phyloP scores from a whole-genome alignment of 139 green algal genomes.

The Pleodorina starrii region DNA sequence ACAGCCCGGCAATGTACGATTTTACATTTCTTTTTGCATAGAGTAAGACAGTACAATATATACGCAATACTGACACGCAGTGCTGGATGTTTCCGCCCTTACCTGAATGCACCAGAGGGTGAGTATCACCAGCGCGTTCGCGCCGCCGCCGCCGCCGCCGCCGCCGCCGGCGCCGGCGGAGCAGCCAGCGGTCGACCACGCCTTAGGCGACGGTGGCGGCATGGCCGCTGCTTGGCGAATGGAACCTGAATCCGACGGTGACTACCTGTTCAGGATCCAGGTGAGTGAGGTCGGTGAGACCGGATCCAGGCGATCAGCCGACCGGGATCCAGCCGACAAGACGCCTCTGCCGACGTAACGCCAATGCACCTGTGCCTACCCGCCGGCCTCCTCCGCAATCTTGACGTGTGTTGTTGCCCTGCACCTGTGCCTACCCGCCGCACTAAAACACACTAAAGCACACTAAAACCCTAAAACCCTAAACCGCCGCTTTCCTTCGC shows the following conservation, averaged over 20 bases:
- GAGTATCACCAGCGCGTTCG: not conserved
- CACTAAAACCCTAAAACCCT: not conserved
- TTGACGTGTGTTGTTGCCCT: not conserved
- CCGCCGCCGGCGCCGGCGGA: not conserved
- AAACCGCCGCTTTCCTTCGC: not conserved
- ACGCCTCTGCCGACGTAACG: not conserved
- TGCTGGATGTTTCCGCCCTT: not conserved
- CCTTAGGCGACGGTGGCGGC: not conserved
- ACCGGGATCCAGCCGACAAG: too few relatives aligned
- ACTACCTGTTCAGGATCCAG: slow-evolving; percentile 24
- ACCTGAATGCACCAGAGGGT: not conserved
- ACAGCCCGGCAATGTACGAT: too few relatives aligned
- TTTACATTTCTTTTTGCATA: too few relatives aligned
- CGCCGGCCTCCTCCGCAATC: not conserved
- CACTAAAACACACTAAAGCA: not conserved
- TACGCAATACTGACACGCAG: not conserved
- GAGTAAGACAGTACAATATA: not conserved
- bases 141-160: not conserved
- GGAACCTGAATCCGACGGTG: not conserved
- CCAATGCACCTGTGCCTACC: not conserved
- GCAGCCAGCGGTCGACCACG: not conserved
- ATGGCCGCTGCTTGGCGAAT: slow-evolving; percentile 1
- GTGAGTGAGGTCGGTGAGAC: too few relatives aligned
- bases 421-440: not conserved
- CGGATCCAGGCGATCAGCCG: too few relatives aligned